Evolutionary conservation across 2,329 filamentous ascomycete genomes (phyloP).

Genomic region (Ascochyta lentis): DNA sequence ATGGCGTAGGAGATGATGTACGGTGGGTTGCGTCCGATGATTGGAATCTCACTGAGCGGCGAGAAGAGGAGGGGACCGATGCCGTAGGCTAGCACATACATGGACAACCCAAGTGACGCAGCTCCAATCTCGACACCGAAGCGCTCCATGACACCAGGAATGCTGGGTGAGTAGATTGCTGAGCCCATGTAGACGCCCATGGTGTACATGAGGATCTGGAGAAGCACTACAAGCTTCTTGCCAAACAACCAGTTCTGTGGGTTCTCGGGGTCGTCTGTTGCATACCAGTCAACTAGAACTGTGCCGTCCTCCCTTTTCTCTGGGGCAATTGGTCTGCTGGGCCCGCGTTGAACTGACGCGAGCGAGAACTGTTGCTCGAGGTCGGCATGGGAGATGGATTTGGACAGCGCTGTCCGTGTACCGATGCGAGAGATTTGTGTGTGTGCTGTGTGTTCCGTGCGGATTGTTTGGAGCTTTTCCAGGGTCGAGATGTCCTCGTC

Average conservation of each 20-base stretch:
- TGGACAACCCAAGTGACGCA: constrained; percentile 64
- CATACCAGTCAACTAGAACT: constrained; percentile 54
- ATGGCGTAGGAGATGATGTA: constrained; percentile 73
- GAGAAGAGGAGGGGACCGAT: constrained; percentile 70
- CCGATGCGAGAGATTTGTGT: constrained; percentile 46
- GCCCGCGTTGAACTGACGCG: constrained; percentile 45
- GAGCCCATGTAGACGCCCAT: constrained; percentile 64
- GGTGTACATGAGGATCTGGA: constrained; percentile 63
- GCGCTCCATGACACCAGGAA: constrained; percentile 56
- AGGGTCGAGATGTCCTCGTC: constrained; percentile 32
- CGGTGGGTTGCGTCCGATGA: constrained; percentile 70
- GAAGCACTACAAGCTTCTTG: constrained; percentile 47
- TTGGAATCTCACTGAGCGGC: constrained; percentile 70
- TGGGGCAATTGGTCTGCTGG: constrained; percentile 45
- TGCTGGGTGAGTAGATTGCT: constrained; percentile 58
- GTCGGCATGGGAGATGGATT: constrained; percentile 47
- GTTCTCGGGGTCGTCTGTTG: constrained; percentile 49
- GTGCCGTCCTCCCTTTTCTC: constrained; percentile 47
- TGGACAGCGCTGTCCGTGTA: constrained; percentile 46
- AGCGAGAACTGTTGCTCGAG: constrained; percentile 50
- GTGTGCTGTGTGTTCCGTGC: constrained; percentile 33
- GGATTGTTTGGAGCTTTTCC: constrained; percentile 44
- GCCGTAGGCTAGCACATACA: constrained; percentile 69
- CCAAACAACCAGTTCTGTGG: constrained; percentile 50
- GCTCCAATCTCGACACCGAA: constrained; percentile 62